Evolutionary conservation across 345 rosid species (phyloP).

Genomic region (Tarenaya hassleriana): DNA sequence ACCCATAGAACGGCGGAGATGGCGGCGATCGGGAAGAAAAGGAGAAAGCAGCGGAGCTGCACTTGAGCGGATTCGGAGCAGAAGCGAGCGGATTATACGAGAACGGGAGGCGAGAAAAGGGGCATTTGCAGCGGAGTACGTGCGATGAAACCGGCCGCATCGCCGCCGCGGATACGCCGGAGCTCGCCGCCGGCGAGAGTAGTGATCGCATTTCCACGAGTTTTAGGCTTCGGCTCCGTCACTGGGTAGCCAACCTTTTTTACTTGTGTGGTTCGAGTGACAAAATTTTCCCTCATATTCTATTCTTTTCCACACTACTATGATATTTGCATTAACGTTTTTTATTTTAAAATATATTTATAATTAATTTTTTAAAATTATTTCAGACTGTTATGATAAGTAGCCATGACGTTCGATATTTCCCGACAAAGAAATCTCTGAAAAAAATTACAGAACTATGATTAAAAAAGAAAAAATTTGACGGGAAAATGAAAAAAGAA

Average conservation of each 20-base stretch:
- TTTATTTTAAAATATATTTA: too few relatives aligned
- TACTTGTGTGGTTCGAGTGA: neutral
- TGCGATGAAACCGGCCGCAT: conserved; percentile 18
- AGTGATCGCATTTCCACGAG: conserved; percentile 50
- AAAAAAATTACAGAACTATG: too few relatives aligned
- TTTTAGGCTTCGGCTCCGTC: conserved; percentile 13
- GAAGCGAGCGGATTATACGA: conserved; percentile 17
- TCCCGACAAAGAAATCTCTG: too few relatives aligned
- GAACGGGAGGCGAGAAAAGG: conserved; percentile 14
- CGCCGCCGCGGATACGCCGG: conserved; percentile 32
- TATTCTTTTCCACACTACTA: too few relatives aligned
- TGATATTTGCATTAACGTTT: too few relatives aligned
- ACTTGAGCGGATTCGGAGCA: conserved; percentile 22
- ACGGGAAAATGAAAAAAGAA: too few relatives aligned
- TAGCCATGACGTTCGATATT: too few relatives aligned
- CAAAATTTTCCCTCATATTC: too few relatives aligned
- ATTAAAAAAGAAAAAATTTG: too few relatives aligned
- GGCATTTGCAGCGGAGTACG: conserved; percentile 16
- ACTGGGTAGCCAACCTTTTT: conserved; percentile 5
- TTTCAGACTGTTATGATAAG: too few relatives aligned
- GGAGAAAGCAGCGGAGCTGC: conserved; percentile 13
- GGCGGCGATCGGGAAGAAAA: conserved; percentile 20
- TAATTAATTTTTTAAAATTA: too few relatives aligned
- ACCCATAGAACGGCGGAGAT: conserved; percentile 20
- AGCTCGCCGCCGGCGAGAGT: conserved; percentile 41